Evolutionary conservation across 768 basidiomycete genomes (phyloP), one percentile per base, ranked within the genome.

Genomic region (Rhodotorula toruloides): DNA sequence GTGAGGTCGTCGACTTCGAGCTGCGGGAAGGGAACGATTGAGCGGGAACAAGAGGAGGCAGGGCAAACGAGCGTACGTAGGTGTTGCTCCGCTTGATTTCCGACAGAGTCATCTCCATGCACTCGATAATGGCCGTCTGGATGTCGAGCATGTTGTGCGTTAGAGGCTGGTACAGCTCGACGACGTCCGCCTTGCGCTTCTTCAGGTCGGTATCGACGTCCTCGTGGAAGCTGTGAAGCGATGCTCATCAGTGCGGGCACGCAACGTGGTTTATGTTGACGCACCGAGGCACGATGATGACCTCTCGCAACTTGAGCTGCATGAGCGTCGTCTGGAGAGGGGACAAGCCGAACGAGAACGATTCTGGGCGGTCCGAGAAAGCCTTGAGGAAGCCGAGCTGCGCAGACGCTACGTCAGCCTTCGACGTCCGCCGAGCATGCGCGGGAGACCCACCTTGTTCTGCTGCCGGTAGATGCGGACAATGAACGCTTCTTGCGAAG

Each of bases 321-420:
- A 91, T 91, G 84, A 99, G 86, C 68, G 94, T 88, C 58, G 87
- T 91, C 73, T 86, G 88, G 29, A 99, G 80, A 2, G 96, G 96
- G 2, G 90, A 91, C 76, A 98, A 78, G 2, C 93, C 94, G 68
- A 85, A 90, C 0, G 88, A 92, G 67, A 99, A 96, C 68, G 88
- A 85, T 76, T 98, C 96, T 8, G 94, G 92, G 73, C 97, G 89
- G 77, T 98, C 96, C 4, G 91, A 90, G 75, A 99, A 96, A 0
- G 91, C 96, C 77, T 99, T 98, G 70, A 97, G 80, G 77, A 98
- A 99, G 2, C 94, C 94, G 4, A 81, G 81, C 76, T 83, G 40
- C 17, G 32, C n/a, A n/a, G n/a, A n/a, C n/a, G n/a, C n/a, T n/a
- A n/a, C n/a, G n/a, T n/a, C n/a, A n/a, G n/a, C n/a, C n/a, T n/a